Percentiles rank a stretch among this genome's conserved stretches.
Evolutionary conservation across 1,284 basidiomycete species (phyloP).

Genomic region (Ceratobasidium sp.): DNA sequence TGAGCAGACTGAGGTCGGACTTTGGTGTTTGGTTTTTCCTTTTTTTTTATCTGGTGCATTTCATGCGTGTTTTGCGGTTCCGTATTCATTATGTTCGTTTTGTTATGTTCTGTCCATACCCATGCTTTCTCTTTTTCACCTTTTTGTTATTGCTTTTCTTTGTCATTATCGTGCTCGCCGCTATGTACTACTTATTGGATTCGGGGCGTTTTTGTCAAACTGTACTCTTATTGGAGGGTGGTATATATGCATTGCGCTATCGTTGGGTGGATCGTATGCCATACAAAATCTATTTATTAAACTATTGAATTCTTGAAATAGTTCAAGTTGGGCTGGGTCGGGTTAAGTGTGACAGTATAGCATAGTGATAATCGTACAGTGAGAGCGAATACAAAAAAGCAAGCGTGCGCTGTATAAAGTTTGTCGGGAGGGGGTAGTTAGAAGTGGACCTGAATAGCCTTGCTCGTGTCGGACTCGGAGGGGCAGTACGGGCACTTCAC

Average conservation of each 20-base stretch:
- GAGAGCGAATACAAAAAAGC: neutral
- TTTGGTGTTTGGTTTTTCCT: constrained; percentile 2
- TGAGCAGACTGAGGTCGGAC: constrained; percentile 10
- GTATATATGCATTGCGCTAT: neutral
- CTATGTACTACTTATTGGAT: constrained; percentile 44
- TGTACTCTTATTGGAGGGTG: constrained; percentile 21
- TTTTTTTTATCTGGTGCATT: constrained; percentile 31
- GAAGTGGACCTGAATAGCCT: constrained; percentile 80
- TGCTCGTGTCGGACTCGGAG: constrained; percentile 71
- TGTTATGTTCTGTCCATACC: constrained; percentile 34
- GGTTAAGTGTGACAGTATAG: neutral
- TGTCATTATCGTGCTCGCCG: constrained; percentile 14
- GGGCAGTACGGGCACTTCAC: constrained; percentile 94
- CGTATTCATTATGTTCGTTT: constrained; percentile 28
- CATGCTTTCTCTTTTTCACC: constrained; percentile 32
- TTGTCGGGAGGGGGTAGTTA: constrained; percentile 56
- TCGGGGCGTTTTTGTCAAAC: constrained; percentile 22
- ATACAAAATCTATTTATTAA: constrained; percentile 39
- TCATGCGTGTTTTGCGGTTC: constrained; percentile 5
- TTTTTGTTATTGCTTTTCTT: constrained; percentile 31
- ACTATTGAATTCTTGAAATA: neutral
- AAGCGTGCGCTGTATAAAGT: neutral
- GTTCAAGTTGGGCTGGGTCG: neutral
- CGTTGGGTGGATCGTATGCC: constrained; percentile 6
- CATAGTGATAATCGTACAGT: constrained; percentile 23